Evolutionary conservation across 139 green algal genomes (phyloP), one percentile per base, ranked within the genome.

Genomic region (Pleodorina starrii): DNA sequence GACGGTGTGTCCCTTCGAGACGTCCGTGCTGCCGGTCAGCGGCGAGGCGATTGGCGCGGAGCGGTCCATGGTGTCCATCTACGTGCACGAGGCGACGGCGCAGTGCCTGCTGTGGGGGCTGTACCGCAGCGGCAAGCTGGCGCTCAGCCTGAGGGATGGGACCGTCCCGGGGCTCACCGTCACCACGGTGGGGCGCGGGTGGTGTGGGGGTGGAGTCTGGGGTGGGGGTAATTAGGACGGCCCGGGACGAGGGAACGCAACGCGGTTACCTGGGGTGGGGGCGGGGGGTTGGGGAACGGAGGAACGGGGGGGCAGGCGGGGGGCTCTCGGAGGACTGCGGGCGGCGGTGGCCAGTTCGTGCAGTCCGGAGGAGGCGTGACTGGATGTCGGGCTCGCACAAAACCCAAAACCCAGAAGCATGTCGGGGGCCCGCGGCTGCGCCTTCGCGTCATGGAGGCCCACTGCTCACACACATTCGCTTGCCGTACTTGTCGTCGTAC

Each of bases 91-190:
- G 75, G 66, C 43, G 32, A 85, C 89, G 27, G 63, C 69, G 40
- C 92, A 93, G 88, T 93, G 91, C 85, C 68, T 93, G 88, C 32
- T 84, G 68, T 92, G 88, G 91, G 88, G 78, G 36, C 46, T 90
- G 86, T 73, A 85, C 50, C 50, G n/a, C 35, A 69, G 63, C 11
- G 90, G 86, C 44, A 74, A 74, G 44, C 81, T 91, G 73, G n/a
- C 72, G 51, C n/a, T 59, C 82, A 76, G 19, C 38, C 25, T 91
- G 4, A 3, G 36, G 35, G 90, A 93, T 38, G 90, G 90, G 54
- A 72, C 73, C 40, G 40, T 93, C 12, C 74, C 73, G 40, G 90
- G 86, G 17, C 81, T 93, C 14, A 81, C 91, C 40, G 75, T 93
- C n/a, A 92, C 88, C 35, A 91, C 87, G n/a, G 81, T 87, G 79